Evolutionary conservation across 2,329 filamentous ascomycete species (phyloP), one percentile per base, ranked within the genome.

Genomic region (Pseudodiploospora longispora): DNA sequence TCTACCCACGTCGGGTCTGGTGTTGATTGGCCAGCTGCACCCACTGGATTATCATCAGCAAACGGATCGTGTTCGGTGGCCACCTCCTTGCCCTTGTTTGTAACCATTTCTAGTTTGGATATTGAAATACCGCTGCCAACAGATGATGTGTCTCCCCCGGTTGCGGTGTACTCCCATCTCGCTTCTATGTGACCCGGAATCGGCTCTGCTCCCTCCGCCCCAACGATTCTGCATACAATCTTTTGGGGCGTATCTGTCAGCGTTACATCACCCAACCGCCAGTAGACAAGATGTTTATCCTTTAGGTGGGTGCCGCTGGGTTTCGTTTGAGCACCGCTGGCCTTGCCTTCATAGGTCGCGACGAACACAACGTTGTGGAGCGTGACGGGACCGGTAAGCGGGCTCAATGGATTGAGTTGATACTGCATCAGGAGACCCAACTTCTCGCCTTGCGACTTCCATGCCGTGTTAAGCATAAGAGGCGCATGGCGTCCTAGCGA

Each of bases 361-460:
- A 87, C 73, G 28, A 94, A 71, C 5, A 85, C 75, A 27, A 96
- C 74, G 55, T 95, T 95, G 55, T 82, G 83, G 57, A 64, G 75
- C 58, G 55, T 70, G 51, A 68, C 63, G 2, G 67, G 66, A 27
- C 51, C 58, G 2, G 58, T 50, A 4, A 71, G 67, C 40, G 67
- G 70, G 51, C 60, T 88, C 1, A 72, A 68, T 1, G 88, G 85
- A 62, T 96, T 95, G 10, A 93, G 74, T 5, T 82, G 81, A 66
- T 96, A 97, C 57, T 85, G 81, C 33, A 97, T 70, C 43, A 96
- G 78, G 35, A 94, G 78, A 35, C 86, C 90, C n/a, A 91, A 78
- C 65, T 95, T 91, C 50, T 85, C 83, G 36, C 85, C 78, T 56
- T 93, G 83, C 2, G 87, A 72, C 59, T 91, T 94, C 89, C 90